Evolutionary conservation across 23 red algal genomes (phyloP), one percentile per base, ranked within the genome.

Genomic region (Agarophyton chilense): DNA sequence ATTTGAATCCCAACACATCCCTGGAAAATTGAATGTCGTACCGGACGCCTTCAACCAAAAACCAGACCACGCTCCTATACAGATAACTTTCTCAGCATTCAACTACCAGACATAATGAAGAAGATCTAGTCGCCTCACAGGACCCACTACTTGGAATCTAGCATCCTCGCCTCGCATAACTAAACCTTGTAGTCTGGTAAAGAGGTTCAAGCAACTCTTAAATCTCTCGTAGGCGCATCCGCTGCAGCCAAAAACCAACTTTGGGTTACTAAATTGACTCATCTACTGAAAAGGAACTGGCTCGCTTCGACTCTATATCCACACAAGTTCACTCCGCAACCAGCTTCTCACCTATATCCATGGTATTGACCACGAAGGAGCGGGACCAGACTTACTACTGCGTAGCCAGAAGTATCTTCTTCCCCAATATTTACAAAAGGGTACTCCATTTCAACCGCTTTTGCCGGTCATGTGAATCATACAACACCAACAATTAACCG

Each of bases 1-100:
- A 4, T 85, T 71, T 52, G 81, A 85, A 5, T 39, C 39, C 10
- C 81, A 85, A 25, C 39, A 54, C 55, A 0, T 87, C 19, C 44
- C 64, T 4, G 72, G 47, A 49, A 77, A 47, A n/a, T n/a, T n/a
- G 47, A 77, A 77, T 21, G 36, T 77, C 11, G 72, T 31, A 17
- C 26, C 72, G 11, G 72, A 77, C 24, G 72, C 72, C 2, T 13
- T 77, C 29, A 77, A 38, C 24, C 41, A 24, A 39, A 77, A 24
- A 49, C 43, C 19, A 7, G 72, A 77, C 47, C 72, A 66, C 25
- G 2, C 4, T 38, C 34, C 61, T 9, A 1, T 35, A n/a, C n/a
- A n/a, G 1, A 32, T 26, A 21, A 3, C 61, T 66, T 26, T 21
- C 61, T 66, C 14, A 38, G 10, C 25, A 34, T 66, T 26, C 61